A percentile compares a stretch with the other conserved stretches of the same genome.
Evolutionary conservation across 176 grass and related monocot genomes (phyloP).

Genomic region (Oryza glaberrima): DNA sequence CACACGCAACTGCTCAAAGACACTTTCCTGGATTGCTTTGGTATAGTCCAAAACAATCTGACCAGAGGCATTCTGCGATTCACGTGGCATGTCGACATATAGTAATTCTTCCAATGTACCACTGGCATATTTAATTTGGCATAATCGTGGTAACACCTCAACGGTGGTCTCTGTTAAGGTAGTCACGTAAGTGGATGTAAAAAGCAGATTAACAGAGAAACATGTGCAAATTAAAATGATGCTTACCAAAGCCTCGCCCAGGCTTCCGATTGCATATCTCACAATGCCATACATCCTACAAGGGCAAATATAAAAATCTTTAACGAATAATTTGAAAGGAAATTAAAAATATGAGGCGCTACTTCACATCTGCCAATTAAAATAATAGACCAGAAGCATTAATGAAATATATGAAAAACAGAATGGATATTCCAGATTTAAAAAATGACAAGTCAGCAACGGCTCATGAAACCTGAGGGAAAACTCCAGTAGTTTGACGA

Average conservation of each 20-base stretch:
- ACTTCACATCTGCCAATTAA: not conserved
- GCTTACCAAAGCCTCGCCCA: conserved; percentile 97
- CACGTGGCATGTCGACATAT: conserved; percentile 93
- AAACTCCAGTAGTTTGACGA: conserved; percentile 98
- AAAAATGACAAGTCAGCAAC: not conserved
- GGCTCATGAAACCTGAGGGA: conserved; percentile 74
- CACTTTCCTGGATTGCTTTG: conserved; percentile 97
- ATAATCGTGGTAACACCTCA: conserved; percentile 91
- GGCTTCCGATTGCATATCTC: conserved; percentile 97
- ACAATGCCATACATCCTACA: conserved; percentile 98
- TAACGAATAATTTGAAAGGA: not conserved
- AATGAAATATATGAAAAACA: conserved; percentile 11
- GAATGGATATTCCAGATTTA: not conserved
- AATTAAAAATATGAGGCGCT: conserved; percentile 8
- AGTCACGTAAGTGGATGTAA: conserved; percentile 20
- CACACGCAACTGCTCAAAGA: conserved; percentile 97
- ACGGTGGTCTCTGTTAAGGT: conserved; percentile 83
- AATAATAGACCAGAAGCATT: not conserved
- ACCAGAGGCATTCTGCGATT: conserved; percentile 83
- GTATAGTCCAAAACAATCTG: conserved; percentile 97
- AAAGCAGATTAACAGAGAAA: not conserved
- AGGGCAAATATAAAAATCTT: conserved; percentile 16
- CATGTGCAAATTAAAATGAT: conserved; percentile 26
- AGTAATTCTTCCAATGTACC: conserved; percentile 93
- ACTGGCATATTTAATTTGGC: conserved; percentile 99